Evolutionary conservation across 306 rosid genomes (phyloP).

Genomic region (Citrullus mucosospermus): DNA sequence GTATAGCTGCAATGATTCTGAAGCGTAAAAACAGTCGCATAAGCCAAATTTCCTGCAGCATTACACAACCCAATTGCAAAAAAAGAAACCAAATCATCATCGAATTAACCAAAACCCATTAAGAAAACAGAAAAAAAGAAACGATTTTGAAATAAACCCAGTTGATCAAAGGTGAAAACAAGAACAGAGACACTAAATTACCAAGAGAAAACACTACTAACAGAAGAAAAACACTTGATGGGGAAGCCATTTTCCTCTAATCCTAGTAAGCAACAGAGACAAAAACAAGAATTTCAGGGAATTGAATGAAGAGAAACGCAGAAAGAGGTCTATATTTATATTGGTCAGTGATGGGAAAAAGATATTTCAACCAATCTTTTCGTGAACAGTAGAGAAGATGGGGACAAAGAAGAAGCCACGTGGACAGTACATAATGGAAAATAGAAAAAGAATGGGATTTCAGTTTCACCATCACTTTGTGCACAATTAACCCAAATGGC

Average conservation of each 20-base stretch:
- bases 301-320: background rate
- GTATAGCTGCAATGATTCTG: slow-evolving; percentile 51
- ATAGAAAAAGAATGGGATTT: background rate
- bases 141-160: background rate
- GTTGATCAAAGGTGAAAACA: background rate
- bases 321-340: background rate
- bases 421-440: background rate
- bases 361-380: slow-evolving; percentile 4
- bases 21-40: slow-evolving; percentile 38
- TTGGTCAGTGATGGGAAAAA: background rate
- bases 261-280: background rate
- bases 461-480: background rate
- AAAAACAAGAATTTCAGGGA: background rate
- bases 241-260: background rate
- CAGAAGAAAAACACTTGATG: background rate
- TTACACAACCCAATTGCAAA: background rate
- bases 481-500: background rate
- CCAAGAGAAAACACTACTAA: background rate
- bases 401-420: slow-evolving; percentile 1
- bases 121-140: background rate
- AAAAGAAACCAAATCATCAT: background rate
- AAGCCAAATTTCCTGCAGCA: slow-evolving; percentile 28
- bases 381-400: background rate
- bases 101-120: background rate
- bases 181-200: background rate